A percentile compares a stretch with the other conserved stretches of the same genome.
phyloP scores from a whole-genome alignment of 75 land plant species.

The Cunninghamia lanceolata region DNA sequence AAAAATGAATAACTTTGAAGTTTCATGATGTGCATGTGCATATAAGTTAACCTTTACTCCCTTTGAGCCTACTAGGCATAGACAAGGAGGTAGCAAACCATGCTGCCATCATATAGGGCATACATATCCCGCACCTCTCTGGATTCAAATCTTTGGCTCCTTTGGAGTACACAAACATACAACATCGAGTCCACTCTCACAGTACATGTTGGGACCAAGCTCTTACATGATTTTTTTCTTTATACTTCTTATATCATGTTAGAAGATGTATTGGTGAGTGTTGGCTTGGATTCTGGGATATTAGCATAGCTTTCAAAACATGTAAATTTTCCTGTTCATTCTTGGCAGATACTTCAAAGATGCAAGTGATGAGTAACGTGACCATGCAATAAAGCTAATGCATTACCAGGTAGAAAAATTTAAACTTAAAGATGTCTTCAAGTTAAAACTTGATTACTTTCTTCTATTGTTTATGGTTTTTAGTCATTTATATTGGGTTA shows the following conservation, averaged over 20 bases:
- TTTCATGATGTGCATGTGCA: background rate
- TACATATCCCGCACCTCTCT: background rate
- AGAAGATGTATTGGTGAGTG: too few species aligned
- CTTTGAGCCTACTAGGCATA: background rate
- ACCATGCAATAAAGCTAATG: constrained; percentile 86
- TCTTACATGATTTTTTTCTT: background rate
- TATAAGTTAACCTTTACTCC: background rate
- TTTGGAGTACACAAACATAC: background rate
- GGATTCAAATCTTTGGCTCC: background rate
- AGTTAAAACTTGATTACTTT: background rate
- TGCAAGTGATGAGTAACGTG: constrained; percentile 79
- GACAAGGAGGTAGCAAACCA: background rate
- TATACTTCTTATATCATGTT: background rate
- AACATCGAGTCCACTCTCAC: background rate
- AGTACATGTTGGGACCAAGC: background rate
- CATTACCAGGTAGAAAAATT: constrained; percentile 66
- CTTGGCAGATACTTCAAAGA: constrained; percentile 79
- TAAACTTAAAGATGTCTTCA: background rate
- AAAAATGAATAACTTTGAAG: background rate
- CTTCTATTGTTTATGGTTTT: background rate
- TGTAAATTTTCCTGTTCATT: background rate
- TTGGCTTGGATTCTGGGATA: background rate
- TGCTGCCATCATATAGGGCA: background rate
- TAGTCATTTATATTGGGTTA: background rate
- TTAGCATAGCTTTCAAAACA: background rate